Percentiles rank a stretch among this genome's conserved stretches.
These are phyloP conservation scores for Hanseniaspora valbyensis DNA, from an alignment of 805 yeast species.

Conservation along the genomic window DNA sequence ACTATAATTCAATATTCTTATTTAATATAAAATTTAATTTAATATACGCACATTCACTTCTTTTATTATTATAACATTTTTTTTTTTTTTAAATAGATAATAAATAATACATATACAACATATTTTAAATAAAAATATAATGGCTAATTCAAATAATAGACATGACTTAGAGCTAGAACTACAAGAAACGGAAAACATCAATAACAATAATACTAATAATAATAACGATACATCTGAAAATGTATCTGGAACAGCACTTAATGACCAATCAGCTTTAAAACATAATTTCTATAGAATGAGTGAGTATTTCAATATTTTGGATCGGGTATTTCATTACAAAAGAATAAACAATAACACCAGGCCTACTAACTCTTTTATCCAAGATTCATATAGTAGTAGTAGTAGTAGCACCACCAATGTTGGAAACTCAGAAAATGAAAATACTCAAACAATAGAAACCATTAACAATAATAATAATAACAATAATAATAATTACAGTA, in stretches of 20 bases:
- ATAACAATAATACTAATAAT: background rate
- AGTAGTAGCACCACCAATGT: background rate
- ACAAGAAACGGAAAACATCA: background rate
- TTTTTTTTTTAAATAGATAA: too few species aligned
- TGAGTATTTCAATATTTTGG: conserved; percentile 33
- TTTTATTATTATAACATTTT: too few species aligned
- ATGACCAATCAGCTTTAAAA: background rate
- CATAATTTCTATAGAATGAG: conserved; percentile 22
- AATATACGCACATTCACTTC: too few species aligned
- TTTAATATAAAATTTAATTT: too few species aligned
- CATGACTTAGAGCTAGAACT: background rate
- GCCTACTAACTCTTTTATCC: background rate
- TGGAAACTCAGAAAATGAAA: conserved; percentile 10
- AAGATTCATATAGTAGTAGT: too few species aligned
- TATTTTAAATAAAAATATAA: too few species aligned
- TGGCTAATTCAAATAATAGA: background rate
- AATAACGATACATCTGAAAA: background rate
- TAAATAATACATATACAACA: too few species aligned
- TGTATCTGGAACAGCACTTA: background rate
- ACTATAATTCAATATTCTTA: too few species aligned
- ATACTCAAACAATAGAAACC: background rate
- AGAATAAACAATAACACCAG: conserved; percentile 22
- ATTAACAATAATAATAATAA: background rate
- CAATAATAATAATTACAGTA: too few species aligned
- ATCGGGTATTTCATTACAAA: conserved; percentile 27